Percentiles rank a stretch among this genome's conserved stretches.
Conservation (phyloP, 139 green algal genomes). For the Chlorella sp. region DNA sequence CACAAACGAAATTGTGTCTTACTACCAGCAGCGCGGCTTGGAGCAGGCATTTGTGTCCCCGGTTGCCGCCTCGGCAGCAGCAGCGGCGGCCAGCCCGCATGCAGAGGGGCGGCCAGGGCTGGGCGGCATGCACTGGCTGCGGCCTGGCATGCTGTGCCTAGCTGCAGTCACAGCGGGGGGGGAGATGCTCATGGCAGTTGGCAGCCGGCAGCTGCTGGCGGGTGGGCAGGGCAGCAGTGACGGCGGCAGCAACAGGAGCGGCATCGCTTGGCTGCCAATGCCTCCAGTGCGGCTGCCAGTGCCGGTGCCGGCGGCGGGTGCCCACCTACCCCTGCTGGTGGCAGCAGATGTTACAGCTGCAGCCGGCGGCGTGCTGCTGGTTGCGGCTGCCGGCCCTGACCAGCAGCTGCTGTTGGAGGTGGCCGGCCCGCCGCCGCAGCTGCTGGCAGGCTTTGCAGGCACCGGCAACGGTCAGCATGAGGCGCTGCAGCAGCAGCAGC, state of each 20-base stretch:
- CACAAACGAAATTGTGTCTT: neutral
- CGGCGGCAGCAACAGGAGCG: neutral
- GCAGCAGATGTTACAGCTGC: neutral
- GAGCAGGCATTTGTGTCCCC: neutral
- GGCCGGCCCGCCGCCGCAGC: neutral
- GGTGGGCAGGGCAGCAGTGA: neutral
- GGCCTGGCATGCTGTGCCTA: slow-evolving; percentile 4
- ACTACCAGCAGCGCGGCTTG: neutral
- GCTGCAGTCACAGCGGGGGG: slow-evolving; percentile 1
- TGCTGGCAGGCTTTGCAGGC: neutral
- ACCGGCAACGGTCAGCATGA: neutral
- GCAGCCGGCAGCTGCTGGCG: neutral
- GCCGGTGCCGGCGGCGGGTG: neutral
- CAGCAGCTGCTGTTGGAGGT: neutral
- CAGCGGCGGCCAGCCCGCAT: neutral
- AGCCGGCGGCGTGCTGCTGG: neutral
- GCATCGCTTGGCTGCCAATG: neutral
- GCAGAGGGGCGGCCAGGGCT: neutral
- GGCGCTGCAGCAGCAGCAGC: slow-evolving; percentile 2
- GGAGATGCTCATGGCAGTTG: neutral
- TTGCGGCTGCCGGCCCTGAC: neutral
- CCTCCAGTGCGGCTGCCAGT: neutral
- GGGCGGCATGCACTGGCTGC: slow-evolving; percentile 12
- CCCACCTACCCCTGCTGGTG: neutral
- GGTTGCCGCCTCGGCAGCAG: neutral